Conservation (phyloP, 2,329 filamentous ascomycete species). For the Talaromyces albobiverticillius region DNA sequence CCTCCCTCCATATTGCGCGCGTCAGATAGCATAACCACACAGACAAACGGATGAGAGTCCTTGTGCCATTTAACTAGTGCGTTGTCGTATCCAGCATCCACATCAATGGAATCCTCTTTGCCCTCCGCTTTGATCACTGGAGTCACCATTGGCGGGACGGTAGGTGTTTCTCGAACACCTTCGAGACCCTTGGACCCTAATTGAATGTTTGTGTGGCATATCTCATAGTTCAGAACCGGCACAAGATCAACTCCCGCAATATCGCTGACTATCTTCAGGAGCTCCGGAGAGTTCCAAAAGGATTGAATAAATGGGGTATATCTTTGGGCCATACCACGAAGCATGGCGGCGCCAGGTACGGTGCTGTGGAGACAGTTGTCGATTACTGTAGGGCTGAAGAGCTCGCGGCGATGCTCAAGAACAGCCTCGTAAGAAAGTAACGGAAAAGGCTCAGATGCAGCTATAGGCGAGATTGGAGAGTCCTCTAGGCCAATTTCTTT, state of each 20-base stretch:
- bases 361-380: slow-evolving; percentile 30
- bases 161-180: slow-evolving; percentile 24
- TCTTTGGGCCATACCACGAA: slow-evolving; percentile 28
- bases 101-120: neutral
- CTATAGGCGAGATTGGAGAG: slow-evolving; percentile 9
- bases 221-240: slow-evolving; percentile 24
- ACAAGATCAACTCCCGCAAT: slow-evolving; percentile 24
- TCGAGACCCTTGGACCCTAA: slow-evolving; percentile 20
- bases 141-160: slow-evolving; percentile 21
- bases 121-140: neutral
- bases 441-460: slow-evolving; percentile 31
- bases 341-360: slow-evolving; percentile 24
- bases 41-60: neutral
- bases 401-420: slow-evolving; percentile 17
- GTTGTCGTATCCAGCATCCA: neutral
- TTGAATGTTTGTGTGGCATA: slow-evolving; percentile 24
- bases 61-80: neutral
- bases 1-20: neutral
- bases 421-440: slow-evolving; percentile 19
- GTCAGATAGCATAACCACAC: neutral
- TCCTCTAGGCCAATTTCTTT: neutral
- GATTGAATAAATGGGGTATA: slow-evolving; percentile 32
- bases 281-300: slow-evolving; percentile 23
- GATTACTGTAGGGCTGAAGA: slow-evolving; percentile 21
- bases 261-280: slow-evolving; percentile 19